Evolutionary conservation across 305 asterid species (phyloP), one percentile per base, ranked within the genome.

Genomic region (Fraxinus xanthoxyloides): DNA sequence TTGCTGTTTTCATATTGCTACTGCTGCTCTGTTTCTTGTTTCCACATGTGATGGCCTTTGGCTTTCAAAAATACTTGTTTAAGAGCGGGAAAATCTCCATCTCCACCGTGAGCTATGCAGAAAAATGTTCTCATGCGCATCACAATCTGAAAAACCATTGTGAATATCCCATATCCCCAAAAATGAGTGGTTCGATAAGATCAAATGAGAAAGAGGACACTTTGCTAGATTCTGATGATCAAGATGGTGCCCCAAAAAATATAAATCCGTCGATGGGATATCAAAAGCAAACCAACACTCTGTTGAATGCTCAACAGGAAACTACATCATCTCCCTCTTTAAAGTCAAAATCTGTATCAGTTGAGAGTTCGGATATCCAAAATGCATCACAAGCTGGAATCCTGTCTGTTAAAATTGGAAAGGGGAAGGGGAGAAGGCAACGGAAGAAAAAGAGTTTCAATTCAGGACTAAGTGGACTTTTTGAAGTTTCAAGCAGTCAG

Each of bases 361-460:
- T 82, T 72, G 90, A 85, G 87, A 84, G 87, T 82, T 76, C 84
- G 56, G 85, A 84, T 77, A 65, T 54, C 36, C 92, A 85, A 82
- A 89, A 86, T n/a, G 75, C 69, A n/a, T 69, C 88, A 48, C 89
- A 87, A 78, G 80, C 88, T 46, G 86, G 86, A 78, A 88, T 77
- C 74, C 91, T 95, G 38, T 87, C 82, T 4, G 92, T 92, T 69
- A 95, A 83, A 86, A 84, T 87, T 78, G 95, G 91, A 72, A 94
- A 92, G 78, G 96, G 89, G 83, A 94, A 91, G 85, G 89, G 90
- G 81, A 88, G 91, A 75, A 83, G 92, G 83, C 88, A 93, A 48
- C 89, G 90, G 91, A 92, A 90, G 93, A 92, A 92, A 72, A 91
- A 81, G 90, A 82, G 61, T 76, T 84, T 87, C 40, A 85, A 88